phyloP scores from a whole-genome alignment of 768 basidiomycete species.

The Termitomyces sp. region DNA sequence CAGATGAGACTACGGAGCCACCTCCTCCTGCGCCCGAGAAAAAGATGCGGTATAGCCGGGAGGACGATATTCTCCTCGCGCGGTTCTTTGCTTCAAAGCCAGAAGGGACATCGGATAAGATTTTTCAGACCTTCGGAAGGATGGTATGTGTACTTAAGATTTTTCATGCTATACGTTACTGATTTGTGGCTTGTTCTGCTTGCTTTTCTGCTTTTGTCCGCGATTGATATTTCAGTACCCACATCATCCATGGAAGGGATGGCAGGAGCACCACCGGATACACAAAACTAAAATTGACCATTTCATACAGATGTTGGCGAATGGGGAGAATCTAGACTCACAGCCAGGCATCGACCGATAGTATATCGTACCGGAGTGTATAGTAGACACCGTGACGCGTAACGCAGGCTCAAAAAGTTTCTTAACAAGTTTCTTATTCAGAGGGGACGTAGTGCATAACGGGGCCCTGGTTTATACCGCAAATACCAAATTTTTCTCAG shows the following conservation, averaged over 20 bases:
- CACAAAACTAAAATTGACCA: slow-evolving; percentile 86
- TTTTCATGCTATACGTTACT: background rate
- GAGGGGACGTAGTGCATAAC: too few relatives aligned
- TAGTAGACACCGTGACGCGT: too few relatives aligned
- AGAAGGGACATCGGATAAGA: slow-evolving; percentile 77
- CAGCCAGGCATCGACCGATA: too few relatives aligned
- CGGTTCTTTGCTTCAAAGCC: slow-evolving; percentile 67
- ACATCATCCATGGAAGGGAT: slow-evolving; percentile 91
- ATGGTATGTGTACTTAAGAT: slow-evolving; percentile 41
- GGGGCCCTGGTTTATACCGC: too few relatives aligned
- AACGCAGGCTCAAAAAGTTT: too few relatives aligned
- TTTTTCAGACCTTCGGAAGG: slow-evolving; percentile 78
- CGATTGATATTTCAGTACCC: slow-evolving; percentile 47
- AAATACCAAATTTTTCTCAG: too few relatives aligned
- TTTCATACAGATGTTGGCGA: slow-evolving; percentile 54
- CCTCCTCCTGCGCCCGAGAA: slow-evolving; percentile 76
- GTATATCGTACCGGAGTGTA: too few relatives aligned
- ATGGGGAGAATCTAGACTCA: slow-evolving; percentile 47
- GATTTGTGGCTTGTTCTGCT: background rate
- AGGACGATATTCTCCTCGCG: slow-evolving; percentile 77
- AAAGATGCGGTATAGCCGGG: slow-evolving; percentile 80
- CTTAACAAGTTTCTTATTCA: too few relatives aligned
- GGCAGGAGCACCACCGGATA: slow-evolving; percentile 89
- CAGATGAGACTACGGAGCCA: slow-evolving; percentile 60
- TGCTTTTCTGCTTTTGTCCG: background rate